Base-by-base conservation (phyloP, 2,329 filamentous ascomycete genomes). In the Annulohypoxylon truncatum region DNA sequence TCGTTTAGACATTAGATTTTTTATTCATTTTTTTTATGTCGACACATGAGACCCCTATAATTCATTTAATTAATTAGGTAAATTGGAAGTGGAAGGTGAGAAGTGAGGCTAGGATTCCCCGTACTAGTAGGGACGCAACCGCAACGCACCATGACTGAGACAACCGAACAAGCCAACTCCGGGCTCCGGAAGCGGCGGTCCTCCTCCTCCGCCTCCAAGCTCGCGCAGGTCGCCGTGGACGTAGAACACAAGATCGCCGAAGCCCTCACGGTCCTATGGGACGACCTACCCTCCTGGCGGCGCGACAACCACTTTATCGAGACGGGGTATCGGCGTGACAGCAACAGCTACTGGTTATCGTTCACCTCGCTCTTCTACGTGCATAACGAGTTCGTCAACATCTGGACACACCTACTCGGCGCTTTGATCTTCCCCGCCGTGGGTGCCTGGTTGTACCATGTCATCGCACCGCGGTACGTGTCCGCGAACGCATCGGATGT, bases 401-500 rank as follows among this genome's bases (percentile, higher is more conserved):
- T 89, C 75, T 89, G 86, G 85, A 83, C 86, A 10, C 87, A 89
- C 69, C 83, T 90, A 8, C 73, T 93, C 40, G 93, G 93, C 6
- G 87, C 90, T 9, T 53, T 91, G 1, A 71, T 85, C 33, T 89
- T 91, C 61, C 75, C 87, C 2, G 74, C 82, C 5, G 79, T 82
- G 1, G 86, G 82, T 0, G 67, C 81, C 10, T 81, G 85, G 52
- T 79, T 94, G 10, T 87, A 90, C 77, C 75, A 77, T 22, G 79
- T 84, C 51, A 79, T 94, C 35, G 82, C 82, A 10, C 87, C 90
- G 35, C 87, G 92, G 7, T 95, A 94, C 74, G 83, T 82, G 7
- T 82, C 84, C 2, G 91, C 92, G 5, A 83, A 82, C 7, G 64
- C 75, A 7, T 80, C 85, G 2, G 93, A 97, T 76, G 82, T 92